Evolutionary conservation across 129 eudicot species (phyloP).

Genomic region (Escallonia rubra): DNA sequence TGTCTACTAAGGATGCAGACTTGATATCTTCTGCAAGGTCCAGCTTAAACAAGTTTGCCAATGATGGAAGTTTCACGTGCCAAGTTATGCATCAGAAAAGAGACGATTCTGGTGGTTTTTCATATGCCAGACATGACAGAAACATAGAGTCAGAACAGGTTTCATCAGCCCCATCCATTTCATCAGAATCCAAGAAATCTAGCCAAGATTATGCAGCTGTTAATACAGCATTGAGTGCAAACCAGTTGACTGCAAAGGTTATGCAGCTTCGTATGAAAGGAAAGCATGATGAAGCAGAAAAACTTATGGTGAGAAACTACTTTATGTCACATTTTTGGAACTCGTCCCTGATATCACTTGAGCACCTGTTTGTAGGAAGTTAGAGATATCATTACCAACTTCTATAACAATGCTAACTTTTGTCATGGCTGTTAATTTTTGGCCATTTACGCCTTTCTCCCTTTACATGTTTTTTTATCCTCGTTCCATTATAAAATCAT

Average conservation of each 20-base stretch:
- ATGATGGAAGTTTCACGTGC: slow-evolving; percentile 71
- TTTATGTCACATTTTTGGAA: slow-evolving; percentile 8
- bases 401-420: too few relatives aligned
- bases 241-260: slow-evolving; percentile 89
- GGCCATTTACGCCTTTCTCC: too few relatives aligned
- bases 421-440: too few relatives aligned
- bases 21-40: slow-evolving; percentile 74
- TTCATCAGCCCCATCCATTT: too few relatives aligned
- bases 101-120: slow-evolving; percentile 20
- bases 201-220: slow-evolving; percentile 17
- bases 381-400: too few relatives aligned
- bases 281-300: slow-evolving; percentile 86
- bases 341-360: too few relatives aligned
- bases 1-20: slow-evolving; percentile 51
- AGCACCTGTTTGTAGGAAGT: too few relatives aligned
- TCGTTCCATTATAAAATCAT: too few relatives aligned
- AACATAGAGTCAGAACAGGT: slow-evolving; percentile 16
- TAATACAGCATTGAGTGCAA: slow-evolving; percentile 66
- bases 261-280: slow-evolving; percentile 91
- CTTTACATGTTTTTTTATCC: too few relatives aligned
- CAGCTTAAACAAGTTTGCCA: slow-evolving; percentile 62
- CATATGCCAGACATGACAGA: slow-evolving; percentile 22
- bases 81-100: slow-evolving; percentile 27
- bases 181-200: slow-evolving; percentile 21
- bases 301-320: slow-evolving; percentile 50